A percentile compares a stretch with the other conserved stretches of the same genome.
phyloP scores from a whole-genome alignment of 202 grass and related monocot species.

The Dendrocalamus latiflorus region DNA sequence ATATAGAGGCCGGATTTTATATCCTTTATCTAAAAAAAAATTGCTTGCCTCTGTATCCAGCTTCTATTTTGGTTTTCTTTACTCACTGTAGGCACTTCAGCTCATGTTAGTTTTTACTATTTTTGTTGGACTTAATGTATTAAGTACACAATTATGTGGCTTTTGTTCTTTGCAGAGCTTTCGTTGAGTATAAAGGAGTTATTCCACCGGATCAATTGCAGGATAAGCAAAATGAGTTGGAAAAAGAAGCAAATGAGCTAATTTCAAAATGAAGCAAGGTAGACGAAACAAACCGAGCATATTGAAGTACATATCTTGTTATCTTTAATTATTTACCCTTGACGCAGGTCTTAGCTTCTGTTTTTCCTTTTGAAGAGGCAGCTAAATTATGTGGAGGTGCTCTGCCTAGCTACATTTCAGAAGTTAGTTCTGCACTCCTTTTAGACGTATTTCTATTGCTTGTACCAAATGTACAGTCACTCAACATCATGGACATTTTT shows the following conservation, averaged over 20 bases:
- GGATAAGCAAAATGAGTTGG: constrained; percentile 53
- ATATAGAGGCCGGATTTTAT: too few species aligned
- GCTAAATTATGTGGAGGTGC: constrained; percentile 62
- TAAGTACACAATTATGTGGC: neutral
- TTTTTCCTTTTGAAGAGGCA: constrained; percentile 77
- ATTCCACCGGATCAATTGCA: constrained; percentile 50
- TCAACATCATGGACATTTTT: neutral
- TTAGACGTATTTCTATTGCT: neutral
- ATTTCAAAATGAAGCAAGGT: constrained; percentile 70
- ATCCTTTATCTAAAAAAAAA: too few species aligned
- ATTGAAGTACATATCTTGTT: neutral
- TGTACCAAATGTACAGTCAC: neutral
- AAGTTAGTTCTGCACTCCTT: constrained; percentile 37
- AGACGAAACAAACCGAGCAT: neutral
- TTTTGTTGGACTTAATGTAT: too few species aligned
- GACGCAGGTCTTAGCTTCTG: constrained; percentile 53
- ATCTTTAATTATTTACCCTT: neutral
- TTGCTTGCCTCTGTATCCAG: too few species aligned
- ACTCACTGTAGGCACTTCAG: too few species aligned
- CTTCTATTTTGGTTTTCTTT: neutral
- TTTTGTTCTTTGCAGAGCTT: constrained; percentile 49
- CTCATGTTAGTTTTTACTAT: too few species aligned
- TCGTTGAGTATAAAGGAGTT: constrained; percentile 74
- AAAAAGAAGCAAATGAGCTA: constrained; percentile 64
- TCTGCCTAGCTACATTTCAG: constrained; percentile 81